A percentile compares a stretch with the other conserved stretches of the same genome.
phyloP scores from a whole-genome alignment of 352 stramenopile species.

The Pythium guiyangense region DNA sequence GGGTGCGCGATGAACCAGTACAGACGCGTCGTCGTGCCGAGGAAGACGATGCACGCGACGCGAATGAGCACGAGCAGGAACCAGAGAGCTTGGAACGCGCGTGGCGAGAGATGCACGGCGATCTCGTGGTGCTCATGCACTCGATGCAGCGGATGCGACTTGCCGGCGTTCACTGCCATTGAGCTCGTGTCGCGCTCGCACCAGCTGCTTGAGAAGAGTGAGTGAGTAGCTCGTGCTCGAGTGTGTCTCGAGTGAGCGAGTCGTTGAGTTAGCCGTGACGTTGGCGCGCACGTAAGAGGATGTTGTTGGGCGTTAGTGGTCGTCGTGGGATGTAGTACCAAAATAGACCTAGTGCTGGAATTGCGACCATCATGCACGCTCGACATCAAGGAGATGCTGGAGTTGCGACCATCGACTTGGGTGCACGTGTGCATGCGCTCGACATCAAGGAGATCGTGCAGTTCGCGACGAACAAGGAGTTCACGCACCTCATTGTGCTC shows the following conservation, averaged over 20 bases:
- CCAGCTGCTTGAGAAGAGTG: no score
- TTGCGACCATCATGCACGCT: slow-evolving; percentile 94
- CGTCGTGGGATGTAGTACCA: no score
- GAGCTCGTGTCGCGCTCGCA: no score
- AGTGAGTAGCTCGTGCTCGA: no score
- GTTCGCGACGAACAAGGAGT: slow-evolving; percentile 96
- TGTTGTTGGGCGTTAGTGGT: no score
- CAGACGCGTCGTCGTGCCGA: slow-evolving; percentile 13
- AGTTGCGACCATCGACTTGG: no score
- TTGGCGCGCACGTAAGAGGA: no score
- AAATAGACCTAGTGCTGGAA: no score
- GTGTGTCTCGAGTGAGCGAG: no score
- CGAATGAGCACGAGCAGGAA: slow-evolving; percentile 9
- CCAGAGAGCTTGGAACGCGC: slow-evolving; percentile 5
- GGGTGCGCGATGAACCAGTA: slow-evolving; percentile 31
- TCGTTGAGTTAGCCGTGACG: no score
- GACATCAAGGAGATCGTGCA: slow-evolving; percentile 94
- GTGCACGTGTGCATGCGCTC: no score
- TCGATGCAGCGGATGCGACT: background rate
- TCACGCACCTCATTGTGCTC: slow-evolving; percentile 98
- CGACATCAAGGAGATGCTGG: no score
- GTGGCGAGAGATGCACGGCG: background rate
- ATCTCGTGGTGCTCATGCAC: background rate
- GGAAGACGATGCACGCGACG: slow-evolving; percentile 15
- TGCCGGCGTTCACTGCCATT: background rate